Evolutionary conservation across 768 basidiomycete species (phyloP), one percentile per base, ranked within the genome.

Genomic region (Lactarius hatsudake): DNA sequence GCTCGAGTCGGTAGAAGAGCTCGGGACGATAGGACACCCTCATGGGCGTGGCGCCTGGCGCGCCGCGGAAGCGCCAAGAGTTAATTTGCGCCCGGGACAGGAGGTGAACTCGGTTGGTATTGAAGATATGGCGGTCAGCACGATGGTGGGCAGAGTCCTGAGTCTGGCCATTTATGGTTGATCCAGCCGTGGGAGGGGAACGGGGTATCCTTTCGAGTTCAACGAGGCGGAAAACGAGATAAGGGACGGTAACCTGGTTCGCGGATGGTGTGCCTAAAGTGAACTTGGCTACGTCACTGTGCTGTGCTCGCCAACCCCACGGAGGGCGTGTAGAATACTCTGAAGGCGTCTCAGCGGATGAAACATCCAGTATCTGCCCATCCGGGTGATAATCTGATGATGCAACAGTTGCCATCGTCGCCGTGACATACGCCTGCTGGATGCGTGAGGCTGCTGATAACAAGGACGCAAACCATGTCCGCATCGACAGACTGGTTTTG

Each of bases 11-110:
- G 23, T 70, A 63, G n/a, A 64, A 63, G 2, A 66, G 51, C 30
- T 71, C 69, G 36, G 64, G 71, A 17, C 59, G 63, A 10, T 43
- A 69, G 17, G 42, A 51, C 36, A 62, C 63, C 23, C 38, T 64
- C n/a, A 48, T 69, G 83, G 83, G 81, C 82, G 83, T 66, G 75
- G 72, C 69, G 78, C 73, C n/a, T 78, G 76, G 71, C 72, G 79
- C 28, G 5, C 69, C 66, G 10, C 71, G 63, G 26, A 54, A 61
- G 67, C 63, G 73, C 60, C 84, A 79, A 10, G 83, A 74, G 71
- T 87, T 88, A 71, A 85, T 82, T 72, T 87, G 75, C n/a, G 88
- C 89, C 73, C 80, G 81, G 51, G 89, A 72, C 4, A 87, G 78
- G 60, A 89, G 78, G 67, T 83, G 79, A 54, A 83, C 79, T 7